Base-by-base conservation (phyloP, 768 basidiomycete genomes). In the Pluteus cervinus region DNA sequence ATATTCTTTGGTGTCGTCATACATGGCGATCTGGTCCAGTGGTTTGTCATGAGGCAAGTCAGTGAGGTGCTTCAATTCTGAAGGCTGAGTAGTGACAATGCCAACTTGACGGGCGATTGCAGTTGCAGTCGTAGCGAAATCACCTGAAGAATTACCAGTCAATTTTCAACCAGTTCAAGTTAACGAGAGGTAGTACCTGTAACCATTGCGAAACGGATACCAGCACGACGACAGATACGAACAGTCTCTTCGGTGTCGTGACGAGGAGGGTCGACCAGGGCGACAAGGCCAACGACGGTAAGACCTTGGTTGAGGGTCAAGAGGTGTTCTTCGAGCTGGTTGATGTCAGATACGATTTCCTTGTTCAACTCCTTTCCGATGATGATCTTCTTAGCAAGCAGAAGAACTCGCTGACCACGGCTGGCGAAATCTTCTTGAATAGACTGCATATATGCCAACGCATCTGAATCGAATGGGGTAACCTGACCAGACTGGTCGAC, bases 101-200 rank as follows among this genome's bases (percentile, higher is more conserved):
- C 78, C 71, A n/a, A 75, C 76, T 45, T 79, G 74, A 8, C 65
- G 59, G 8, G 79, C 79, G 42, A 84, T 81, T 0, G 81, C 76
- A 3, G 70, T 61, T 1, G 77, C 79, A 0, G 80, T 83, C 10
- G 70, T 59, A 20, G 74, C 66, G 52, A 81, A 61, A 61, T 85
- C 72, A 36, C 71, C 68, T 65, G 25, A 8, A 26, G 15, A 11
- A 26, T n/a, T n/a, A n/a, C n/a, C n/a, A n/a, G n/a, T n/a, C 33
- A 28, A 21, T 15, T 5, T 22, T 34, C 24, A 17, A 11, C 24
- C 20, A 12, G 15, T 6, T 16, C 8, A 8, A 36, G 37, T 18
- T 10, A 7, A 8, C 29, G 32, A 38, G 15, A 24, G 30, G 3
- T 39, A 46, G n/a, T 39, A 60, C 71, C 71, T 7, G 74, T 75